These are phyloP conservation scores for Astrephomene gubernaculifera DNA, from an alignment of 139 green algal species.

Conservation along the genomic window DNA sequence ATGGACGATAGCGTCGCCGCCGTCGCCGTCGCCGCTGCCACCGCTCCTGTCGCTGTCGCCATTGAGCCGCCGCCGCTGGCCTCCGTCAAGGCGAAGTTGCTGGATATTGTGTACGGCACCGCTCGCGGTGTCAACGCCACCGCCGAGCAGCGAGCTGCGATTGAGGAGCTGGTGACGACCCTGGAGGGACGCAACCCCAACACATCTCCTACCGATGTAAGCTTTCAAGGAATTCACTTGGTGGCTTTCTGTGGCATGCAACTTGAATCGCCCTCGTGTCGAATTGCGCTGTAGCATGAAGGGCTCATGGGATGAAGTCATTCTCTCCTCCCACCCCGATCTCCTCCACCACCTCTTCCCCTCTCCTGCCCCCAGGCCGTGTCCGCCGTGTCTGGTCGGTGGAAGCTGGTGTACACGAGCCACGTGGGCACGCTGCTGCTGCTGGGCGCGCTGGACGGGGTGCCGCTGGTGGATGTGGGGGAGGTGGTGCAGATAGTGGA, in stretches of 20 bases:
- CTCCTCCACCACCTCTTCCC: not conserved
- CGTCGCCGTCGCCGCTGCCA: not conserved
- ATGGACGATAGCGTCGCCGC: no score
- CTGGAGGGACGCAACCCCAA: slow-evolving; percentile 71
- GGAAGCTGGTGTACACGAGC: slow-evolving; percentile 76
- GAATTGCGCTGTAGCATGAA: no score
- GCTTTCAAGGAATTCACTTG: not conserved
- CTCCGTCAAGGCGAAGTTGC: slow-evolving; percentile 50
- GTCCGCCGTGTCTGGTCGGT: slow-evolving; percentile 58
- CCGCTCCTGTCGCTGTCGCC: not conserved
- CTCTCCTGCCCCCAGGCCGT: slow-evolving; percentile 32
- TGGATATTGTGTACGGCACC: slow-evolving; percentile 74
- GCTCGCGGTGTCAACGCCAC: slow-evolving; percentile 56
- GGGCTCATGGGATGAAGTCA: not conserved
- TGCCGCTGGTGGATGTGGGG: slow-evolving; percentile 73
- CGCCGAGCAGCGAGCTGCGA: slow-evolving; percentile 51
- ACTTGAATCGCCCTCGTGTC: no score
- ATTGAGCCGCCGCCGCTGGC: not conserved
- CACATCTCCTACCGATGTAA: slow-evolving; percentile 21
- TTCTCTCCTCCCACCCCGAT: not conserved
- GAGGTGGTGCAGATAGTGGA: slow-evolving; percentile 78
- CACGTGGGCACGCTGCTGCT: slow-evolving; percentile 68
- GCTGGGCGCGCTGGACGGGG: slow-evolving; percentile 60
- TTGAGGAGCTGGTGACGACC: slow-evolving; percentile 69
- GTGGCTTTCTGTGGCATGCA: not conserved